Base-by-base conservation (phyloP, 129 eudicot genomes). In the Helianthus tuberosus region DNA sequence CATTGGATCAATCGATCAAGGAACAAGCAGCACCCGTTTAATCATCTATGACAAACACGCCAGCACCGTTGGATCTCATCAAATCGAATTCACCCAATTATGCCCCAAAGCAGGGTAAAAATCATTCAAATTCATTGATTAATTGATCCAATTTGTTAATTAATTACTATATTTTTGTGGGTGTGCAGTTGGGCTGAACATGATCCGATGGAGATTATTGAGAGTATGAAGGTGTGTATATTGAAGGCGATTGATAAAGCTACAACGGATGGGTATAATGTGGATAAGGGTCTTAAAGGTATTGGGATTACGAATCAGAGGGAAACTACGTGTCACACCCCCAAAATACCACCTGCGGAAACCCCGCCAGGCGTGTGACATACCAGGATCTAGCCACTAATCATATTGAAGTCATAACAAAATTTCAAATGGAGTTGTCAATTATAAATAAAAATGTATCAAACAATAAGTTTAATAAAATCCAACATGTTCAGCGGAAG, bases 1-100 rank as follows among this genome's bases (percentile, higher is more conserved):
- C 77, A 81, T 95, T 43, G 99, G 97, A 8, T 89, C 99, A 7
- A 77, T 95, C 49, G 99, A 95, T 85, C 99, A 91, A 79, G 99
- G 99, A 44, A 95, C 99, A 27, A 95, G 97, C 63, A 95, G 99
- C 81, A 91, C 99, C 10, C 73, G 99, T 48, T 95, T 95, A 86
- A 91, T 95, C 79, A 91, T 95, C 64, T 95, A 95, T 64, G 95
- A 95, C 53, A 61, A 75, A 11, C 62, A 75, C 35, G 94, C 96
- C 35, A 70, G 66, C 6, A 10, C 86, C 43, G 66, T 95, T 64
- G 99, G 94, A 89, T 91, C 97, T 61, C 99, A 95, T 80, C 99
- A 95, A 71, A 87, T 89, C 25, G 97, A 95, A 82, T 95, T 95
- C 89, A 89, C 94, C 54, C 99, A 95, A 66, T 80, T 89, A 79